Evolutionary conservation across 768 basidiomycete genomes (phyloP), one percentile per base, ranked within the genome.

Genomic region (Russula sp.): DNA sequence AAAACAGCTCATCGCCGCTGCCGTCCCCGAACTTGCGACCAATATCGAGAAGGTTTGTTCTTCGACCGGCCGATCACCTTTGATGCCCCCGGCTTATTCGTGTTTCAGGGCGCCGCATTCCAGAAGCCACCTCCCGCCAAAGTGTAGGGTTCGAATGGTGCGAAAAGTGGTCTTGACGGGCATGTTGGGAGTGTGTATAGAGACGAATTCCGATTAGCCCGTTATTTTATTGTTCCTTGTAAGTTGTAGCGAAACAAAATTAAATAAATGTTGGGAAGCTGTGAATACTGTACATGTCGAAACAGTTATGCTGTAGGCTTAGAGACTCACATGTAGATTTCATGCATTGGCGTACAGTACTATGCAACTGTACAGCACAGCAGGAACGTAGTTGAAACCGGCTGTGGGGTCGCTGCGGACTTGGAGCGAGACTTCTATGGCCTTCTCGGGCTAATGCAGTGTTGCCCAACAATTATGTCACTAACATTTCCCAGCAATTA

Each of bases 1-100:
- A 81, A 75, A 85, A 71, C 76, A 71, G n/a, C 86, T 98, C 61
- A 74, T 99, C 73, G 77, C 83, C 69, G 89, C 88, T 70, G 92
- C 90, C 46, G 73, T 98, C 61, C 87, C 90, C 14, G 95, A 98
- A 74, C 81, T 96, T 38, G 71, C 73, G 56, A 79, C 72, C 59
- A 94, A 86, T 78, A 94, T 96, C 70, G 76, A 83, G 57, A 90
- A 83, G 69, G 89, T 87, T 64, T 50, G 80, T 77, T 52, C 14
- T 46, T 59, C 22, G 18, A 24, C 24, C 20, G 42, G 14, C 28
- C 22, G 3, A 14, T 40, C 16, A 11, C 32, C 26, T 26, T 18
- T 32, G 50, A 50, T 3, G 20, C 30, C n/a, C 11, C 20, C 4
- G 8, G 30, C 30, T 64, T 22, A 56, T 60, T 32, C 22, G 5